Base-by-base conservation (phyloP, 2,329 filamentous ascomycete genomes). In the Fusarium mundagurra region DNA sequence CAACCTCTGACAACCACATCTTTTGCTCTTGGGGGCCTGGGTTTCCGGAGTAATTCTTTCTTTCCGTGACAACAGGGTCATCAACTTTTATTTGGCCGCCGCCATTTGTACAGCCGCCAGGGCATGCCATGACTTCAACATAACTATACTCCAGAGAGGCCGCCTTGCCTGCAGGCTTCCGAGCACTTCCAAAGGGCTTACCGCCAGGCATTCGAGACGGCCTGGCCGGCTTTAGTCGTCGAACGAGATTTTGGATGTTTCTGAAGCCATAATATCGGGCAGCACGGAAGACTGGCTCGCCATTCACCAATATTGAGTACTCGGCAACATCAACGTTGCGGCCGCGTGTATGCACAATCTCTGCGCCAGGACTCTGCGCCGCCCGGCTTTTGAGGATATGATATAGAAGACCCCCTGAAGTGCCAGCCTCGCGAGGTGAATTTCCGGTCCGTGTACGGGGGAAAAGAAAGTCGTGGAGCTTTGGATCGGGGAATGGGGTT, bases 61-160 rank as follows among this genome's bases (percentile, higher is more conserved):
- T 86, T 70, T 87, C 86, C 47, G 86, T 78, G 16, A 92, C 83
- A 18, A 90, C 84, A 12, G 93, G 90, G 81, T 98, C 96, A 61
- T 94, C 93, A 33, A 94, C 90, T 80, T 98, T 98, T 81, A 99
- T 92, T 85, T 99, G 96, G 2, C 96, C 96, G 43, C 96, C 96
- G 5, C 96, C 96, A 78, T 99, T 99, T 62, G 96, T 99, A 84
- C 96, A 99, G 7, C 96, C 96, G n/a, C 96, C 96, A 0, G 96
- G 96, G 82, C 96, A 99, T 20, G 96, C 96, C 96, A 99, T 99
- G 67, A 99, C 96, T 84, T 99, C 96, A 34, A 98, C 93, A 83
- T 97, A 98, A n/a, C 93, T 89, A 81, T 95, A 95, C 41, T 98
- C 94, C 12, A 89, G 83, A 24, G 82, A 79, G 24, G 82, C 81